These are phyloP conservation scores for Starmerella floris DNA, from an alignment of 805 yeast species.

Conservation along the genomic window DNA sequence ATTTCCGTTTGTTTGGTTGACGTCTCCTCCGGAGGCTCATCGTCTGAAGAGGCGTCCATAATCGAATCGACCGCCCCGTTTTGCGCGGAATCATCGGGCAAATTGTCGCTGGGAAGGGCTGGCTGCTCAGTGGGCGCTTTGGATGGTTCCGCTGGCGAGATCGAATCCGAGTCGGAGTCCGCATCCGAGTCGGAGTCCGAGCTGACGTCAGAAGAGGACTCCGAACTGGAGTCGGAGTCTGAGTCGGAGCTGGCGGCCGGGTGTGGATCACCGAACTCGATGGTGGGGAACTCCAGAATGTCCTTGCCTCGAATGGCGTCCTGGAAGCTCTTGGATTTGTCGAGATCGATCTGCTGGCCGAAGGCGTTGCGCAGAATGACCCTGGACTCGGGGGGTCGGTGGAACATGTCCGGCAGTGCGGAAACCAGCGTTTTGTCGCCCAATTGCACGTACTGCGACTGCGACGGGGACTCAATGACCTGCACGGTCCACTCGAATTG, in stretches of 20 bases:
- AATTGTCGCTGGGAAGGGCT: no score
- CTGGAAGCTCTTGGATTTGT: slow-evolving; percentile 29
- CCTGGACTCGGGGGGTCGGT: slow-evolving; percentile 2
- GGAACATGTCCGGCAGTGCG: slow-evolving; percentile 1
- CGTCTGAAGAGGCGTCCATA: no score
- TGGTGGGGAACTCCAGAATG: slow-evolving; percentile 68
- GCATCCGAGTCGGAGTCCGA: no score
- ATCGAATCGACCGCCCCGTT: no score
- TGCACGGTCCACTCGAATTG: slow-evolving; percentile 70
- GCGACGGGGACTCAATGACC: slow-evolving; percentile 23
- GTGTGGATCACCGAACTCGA: slow-evolving; percentile 28
- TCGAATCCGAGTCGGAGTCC: no score
- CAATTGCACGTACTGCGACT: slow-evolving; percentile 10
- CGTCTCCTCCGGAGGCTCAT: no score
- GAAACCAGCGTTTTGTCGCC: slow-evolving; percentile 15
- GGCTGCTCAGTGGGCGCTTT: no score
- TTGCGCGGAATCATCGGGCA: no score
- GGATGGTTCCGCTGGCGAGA: no score
- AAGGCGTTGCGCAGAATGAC: slow-evolving; percentile 19
- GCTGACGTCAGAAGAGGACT: background rate
- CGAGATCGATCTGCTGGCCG: slow-evolving; percentile 10
- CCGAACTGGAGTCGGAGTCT: slow-evolving; percentile 9
- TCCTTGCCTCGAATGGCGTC: slow-evolving; percentile 41
- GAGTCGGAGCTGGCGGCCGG: slow-evolving; percentile 12
- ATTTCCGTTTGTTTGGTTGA: no score